Conservation (phyloP, 2,329 filamentous ascomycete species). For the Hymenoscyphus fructigenus region DNA sequence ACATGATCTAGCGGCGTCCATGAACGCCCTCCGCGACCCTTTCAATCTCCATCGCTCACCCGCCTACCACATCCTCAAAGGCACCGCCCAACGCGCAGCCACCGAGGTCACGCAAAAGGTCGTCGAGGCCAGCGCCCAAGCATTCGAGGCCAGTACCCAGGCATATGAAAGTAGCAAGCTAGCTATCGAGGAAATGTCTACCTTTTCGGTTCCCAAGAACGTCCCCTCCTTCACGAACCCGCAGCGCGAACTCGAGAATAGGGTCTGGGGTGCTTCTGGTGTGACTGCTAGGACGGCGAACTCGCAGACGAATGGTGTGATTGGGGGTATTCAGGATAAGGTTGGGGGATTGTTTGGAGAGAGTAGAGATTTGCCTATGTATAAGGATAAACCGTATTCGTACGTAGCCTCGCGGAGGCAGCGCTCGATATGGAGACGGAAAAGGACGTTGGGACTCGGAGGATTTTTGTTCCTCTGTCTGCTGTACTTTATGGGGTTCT, state of each 20-base stretch:
- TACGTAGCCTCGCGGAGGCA: conserved; percentile 61
- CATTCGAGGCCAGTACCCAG: conserved; percentile 39
- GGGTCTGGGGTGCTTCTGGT: conserved; percentile 59
- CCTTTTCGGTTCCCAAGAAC: conserved; percentile 66
- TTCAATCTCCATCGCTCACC: conserved; percentile 41
- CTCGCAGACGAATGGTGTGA: conserved; percentile 36
- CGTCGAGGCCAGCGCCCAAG: conserved; percentile 49
- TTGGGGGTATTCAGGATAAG: conserved; percentile 58
- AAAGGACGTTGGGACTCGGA: conserved; percentile 55
- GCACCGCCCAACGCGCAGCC: conserved; percentile 47
- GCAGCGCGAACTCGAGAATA: conserved; percentile 64
- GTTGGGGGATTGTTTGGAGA: conserved; percentile 65
- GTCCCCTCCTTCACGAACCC: conserved; percentile 67
- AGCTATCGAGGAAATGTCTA: conserved; percentile 51
- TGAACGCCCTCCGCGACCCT: conserved; percentile 41
- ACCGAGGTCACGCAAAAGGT: conserved; percentile 48
- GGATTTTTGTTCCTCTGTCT: conserved; percentile 54
- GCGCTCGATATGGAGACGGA: conserved; percentile 61
- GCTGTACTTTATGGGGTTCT: conserved; percentile 70
- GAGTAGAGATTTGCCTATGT: conserved; percentile 74
- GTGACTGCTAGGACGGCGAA: conserved; percentile 41
- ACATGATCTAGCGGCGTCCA: conserved; percentile 32
- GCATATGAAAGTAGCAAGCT: conserved; percentile 39
- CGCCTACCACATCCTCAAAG: conserved; percentile 51
- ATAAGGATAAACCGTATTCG: conserved; percentile 96